Evolutionary conservation across 441 rosid species (phyloP), one percentile per base, ranked within the genome.

Genomic region (Erysimum pusillum): DNA sequence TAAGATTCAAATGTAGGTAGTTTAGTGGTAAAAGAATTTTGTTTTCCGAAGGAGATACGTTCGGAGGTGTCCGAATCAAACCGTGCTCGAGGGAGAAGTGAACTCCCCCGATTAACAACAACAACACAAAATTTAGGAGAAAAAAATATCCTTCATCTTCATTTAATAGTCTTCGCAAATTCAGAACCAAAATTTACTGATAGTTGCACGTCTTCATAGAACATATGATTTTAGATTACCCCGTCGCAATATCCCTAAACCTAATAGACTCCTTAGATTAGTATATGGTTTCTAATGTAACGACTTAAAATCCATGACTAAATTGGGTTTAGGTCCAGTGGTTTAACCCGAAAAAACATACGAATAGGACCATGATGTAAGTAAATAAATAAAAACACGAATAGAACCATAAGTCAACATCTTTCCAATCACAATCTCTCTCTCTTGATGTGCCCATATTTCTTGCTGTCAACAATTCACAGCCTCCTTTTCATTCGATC

Each of bases 401-500:
- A 46, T 13, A 25, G 42, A 77, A 77, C 42, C 73, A 77, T 7
- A 65, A 42, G 69, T 78, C 69, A 78, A 73, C 64, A 72, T 72
- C 81, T 66, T 35, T 73, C 74, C 81, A 72, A 42, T 77, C 81
- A 77, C 68, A 71, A 15, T 45, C 39, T 48, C 38, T 67, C 39
- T 48, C 48, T 20, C 67, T 39, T 15, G 56, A 58, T 73, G 67
- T 65, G 76, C 85, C 77, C 77, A 67, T 71, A 28, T 45, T 71
- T 53, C 83, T 80, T 53, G 81, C 81, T 78, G 78, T 74, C 82
- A 68, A 18, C 82, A 68, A 73, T 78, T 78, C 60, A 78, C 70
- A 59, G 35, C 58, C 52, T 73, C 48, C 45, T 73, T 73, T 67
- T 73, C 76, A 54, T 76, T 54, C 39, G 45, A 70, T 71, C 76